Evolutionary conservation across 1,284 basidiomycete genomes (phyloP), one percentile per base, ranked within the genome.

Genomic region (Abortiporus biennis): DNA sequence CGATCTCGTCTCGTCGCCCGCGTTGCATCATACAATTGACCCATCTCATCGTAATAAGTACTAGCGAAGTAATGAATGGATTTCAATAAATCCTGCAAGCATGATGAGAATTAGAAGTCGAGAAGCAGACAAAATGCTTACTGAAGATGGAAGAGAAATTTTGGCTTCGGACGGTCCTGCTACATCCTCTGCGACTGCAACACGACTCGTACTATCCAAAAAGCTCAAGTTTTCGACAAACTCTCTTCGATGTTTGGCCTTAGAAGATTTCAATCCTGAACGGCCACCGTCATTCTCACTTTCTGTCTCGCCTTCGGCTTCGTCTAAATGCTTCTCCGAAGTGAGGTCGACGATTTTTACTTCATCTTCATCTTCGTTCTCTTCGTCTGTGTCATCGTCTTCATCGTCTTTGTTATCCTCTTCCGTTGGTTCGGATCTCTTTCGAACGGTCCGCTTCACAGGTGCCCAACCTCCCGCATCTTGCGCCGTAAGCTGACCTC

Each of bases 11-110:
- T 70, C 49, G 64, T 72, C 38, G 70, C 56, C 43, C 65, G 68
- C 6, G 72, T 65, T 8, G 61, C 66, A 48, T 85, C 72, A 21
- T 67, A 63, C 3, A 86, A 56, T 46, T 82, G 71, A 0, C 78
- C 82, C 46, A 66, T 66, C 47, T 78, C 74, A 17, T 66, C 62
- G 50, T 85, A 87, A 53, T 79, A 80, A 23, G 66, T 65, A 44
- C 74, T 77, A 11, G 84, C 69, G 47, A 80, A 79, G 53, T 78
- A 66, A 50, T 87, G 85, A 38, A 87, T 73, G 38, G 67, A 72
- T 66, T 86, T 85, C 34, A 87, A 58, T 3, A 86, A 57, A 49
- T 87, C 84, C 84, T 87, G 29, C 27, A 29, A 9, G 8, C 27
- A 8, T 8, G n/a, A n/a, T 29, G 27, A n/a, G n/a, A n/a, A n/a